Evolutionary conservation across 2,329 filamentous ascomycete genomes (phyloP).

Genomic region (Sordariomycetes sp.): DNA sequence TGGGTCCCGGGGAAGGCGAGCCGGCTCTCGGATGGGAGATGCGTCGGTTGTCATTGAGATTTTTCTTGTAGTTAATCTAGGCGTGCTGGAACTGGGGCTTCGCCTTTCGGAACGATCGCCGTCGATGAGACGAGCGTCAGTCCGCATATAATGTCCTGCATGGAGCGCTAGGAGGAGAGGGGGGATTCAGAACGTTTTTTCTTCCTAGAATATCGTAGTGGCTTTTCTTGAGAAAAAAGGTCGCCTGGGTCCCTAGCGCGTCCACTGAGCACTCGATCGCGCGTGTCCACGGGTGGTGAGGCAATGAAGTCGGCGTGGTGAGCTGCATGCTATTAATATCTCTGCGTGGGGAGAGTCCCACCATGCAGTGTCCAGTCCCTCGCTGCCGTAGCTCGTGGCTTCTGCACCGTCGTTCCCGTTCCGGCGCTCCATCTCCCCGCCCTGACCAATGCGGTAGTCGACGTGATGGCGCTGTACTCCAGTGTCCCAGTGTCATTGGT

Average conservation of each 20-base stretch:
- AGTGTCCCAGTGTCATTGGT: background rate
- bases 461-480: background rate
- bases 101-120: background rate
- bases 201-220: background rate
- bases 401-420: background rate
- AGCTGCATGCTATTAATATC: background rate
- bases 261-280: too few species aligned
- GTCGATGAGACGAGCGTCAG: background rate
- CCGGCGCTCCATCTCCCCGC: background rate
- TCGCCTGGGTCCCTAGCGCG: too few species aligned
- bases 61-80: background rate
- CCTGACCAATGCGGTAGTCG: background rate
- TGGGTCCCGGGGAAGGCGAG: background rate
- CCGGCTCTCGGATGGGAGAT: background rate
- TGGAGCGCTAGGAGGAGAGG: background rate
- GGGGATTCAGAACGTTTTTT: background rate
- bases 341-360: background rate
- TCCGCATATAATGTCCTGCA: background rate
- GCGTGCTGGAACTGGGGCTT: background rate
- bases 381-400: background rate
- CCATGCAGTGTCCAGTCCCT: background rate
- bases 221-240: background rate
- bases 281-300: background rate
- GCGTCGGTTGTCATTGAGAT: background rate
- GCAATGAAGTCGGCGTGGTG: background rate